A percentile compares a stretch with the other conserved stretches of the same genome.
Evolutionary conservation across 352 stramenopile species (phyloP).

Genomic region (Thalassiosira pacifica): DNA sequence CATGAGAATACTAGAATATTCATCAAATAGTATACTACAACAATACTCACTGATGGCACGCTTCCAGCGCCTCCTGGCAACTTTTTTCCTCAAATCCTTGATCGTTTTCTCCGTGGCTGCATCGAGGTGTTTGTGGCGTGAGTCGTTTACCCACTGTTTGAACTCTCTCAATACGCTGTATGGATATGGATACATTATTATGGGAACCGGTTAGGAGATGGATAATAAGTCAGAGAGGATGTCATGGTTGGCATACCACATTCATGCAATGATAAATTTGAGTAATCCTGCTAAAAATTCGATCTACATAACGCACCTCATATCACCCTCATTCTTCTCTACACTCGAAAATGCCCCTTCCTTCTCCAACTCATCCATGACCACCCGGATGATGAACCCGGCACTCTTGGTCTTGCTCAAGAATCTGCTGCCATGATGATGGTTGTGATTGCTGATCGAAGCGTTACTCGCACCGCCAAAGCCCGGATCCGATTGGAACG

Average conservation of each 20-base stretch:
- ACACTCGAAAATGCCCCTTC: conserved; percentile 23
- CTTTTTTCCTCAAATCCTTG: conserved; percentile 17
- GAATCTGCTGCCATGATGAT: neutral
- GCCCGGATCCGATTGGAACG: conserved; percentile 18
- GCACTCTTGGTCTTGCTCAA: conserved; percentile 37
- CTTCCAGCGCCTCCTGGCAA: conserved; percentile 32
- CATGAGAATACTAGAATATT: neutral
- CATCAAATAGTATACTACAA: neutral
- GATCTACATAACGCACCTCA: conserved; percentile 15
- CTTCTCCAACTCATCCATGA: conserved; percentile 52
- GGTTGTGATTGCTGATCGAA: neutral
- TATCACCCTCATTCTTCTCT: conserved; percentile 22
- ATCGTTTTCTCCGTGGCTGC: conserved; percentile 18
- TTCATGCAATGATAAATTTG: neutral
- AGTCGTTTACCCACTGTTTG: conserved; percentile 39
- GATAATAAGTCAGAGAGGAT: neutral
- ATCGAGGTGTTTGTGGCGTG: conserved; percentile 26
- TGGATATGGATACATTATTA: too few species aligned
- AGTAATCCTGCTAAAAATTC: neutral
- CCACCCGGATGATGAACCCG: conserved; percentile 43
- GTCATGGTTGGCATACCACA: too few species aligned
- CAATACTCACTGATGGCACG: conserved; percentile 31
- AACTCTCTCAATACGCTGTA: conserved; percentile 33
- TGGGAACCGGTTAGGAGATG: neutral
- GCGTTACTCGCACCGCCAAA: neutral